phyloP scores from a whole-genome alignment of 352 stramenopile genomes.

The Detonula confervacea region DNA sequence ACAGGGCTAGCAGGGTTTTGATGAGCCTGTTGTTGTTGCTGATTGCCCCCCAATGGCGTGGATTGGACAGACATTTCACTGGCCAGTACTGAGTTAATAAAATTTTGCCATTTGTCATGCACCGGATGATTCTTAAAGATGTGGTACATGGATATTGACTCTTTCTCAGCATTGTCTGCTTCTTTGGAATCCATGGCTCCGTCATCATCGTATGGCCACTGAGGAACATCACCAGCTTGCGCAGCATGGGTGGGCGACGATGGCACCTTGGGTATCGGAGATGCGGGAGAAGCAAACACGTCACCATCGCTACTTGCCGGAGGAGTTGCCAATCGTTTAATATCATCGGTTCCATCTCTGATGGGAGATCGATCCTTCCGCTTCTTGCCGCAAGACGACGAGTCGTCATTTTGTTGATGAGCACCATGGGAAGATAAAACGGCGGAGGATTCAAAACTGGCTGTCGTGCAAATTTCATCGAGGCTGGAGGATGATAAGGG shows the following conservation, averaged over 20 bases:
- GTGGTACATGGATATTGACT: conserved; percentile 11
- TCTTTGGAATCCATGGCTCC: not conserved
- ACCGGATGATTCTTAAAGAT: conserved; percentile 56
- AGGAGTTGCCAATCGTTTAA: too few species aligned
- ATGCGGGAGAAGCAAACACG: too few species aligned
- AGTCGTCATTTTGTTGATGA: conserved; percentile 1
- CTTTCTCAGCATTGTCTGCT: not conserved
- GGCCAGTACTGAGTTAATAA: conserved; percentile 71
- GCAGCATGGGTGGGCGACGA: conserved; percentile 7
- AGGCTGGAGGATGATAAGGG: not conserved
- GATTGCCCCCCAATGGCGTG: conserved; percentile 72
- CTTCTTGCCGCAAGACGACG: conserved; percentile 17
- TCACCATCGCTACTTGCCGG: not conserved
- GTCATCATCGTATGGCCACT: conserved; percentile 15
- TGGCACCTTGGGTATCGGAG: not conserved
- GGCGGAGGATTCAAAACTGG: conserved; percentile 25
- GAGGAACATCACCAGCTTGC: conserved; percentile 11
- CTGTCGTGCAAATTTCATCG: conserved; percentile 13
- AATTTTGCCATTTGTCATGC: conserved; percentile 71
- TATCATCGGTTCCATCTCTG: conserved; percentile 8
- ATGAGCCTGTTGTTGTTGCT: conserved; percentile 13
- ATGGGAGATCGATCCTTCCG: conserved; percentile 28
- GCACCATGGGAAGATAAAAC: not conserved
- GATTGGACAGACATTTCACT: conserved; percentile 80
- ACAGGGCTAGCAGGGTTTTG: too few species aligned